Base-by-base conservation (phyloP, 2,329 filamentous ascomycete species). In the Colletotrichum sansevieriae region DNA sequence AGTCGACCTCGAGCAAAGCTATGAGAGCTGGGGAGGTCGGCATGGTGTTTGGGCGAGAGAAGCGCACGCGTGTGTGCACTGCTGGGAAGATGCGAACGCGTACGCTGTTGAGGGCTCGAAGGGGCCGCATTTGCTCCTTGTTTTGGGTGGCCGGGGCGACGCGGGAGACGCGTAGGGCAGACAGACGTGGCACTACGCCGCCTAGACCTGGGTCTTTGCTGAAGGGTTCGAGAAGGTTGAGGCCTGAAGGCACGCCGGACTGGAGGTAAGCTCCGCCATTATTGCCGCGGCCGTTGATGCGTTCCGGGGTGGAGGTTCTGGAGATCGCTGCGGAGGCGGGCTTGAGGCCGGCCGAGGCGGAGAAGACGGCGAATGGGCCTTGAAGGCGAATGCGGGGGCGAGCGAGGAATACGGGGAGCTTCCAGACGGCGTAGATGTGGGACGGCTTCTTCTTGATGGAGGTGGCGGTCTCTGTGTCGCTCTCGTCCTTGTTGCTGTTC, bases 151-250 rank as follows among this genome's bases (percentile, higher is more conserved):
- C 84, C 5, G 92, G 92, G 7, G 90, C 88, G 4, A 95, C 91
- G 70, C 91, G 88, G 47, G 91, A 93, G 39, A 95, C 91, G 55
- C 92, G 85, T 69, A 92, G 83, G 5, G 92, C 91, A 10, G 92
- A 94, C 2, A 96, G 83, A 35, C 88, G 87, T 54, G 92, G 91
- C 72, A 85, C 84, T 29, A 88, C 81, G 41, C 90, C 88, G 15
- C 81, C 82, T 18, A 94, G 82, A 29, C 85, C 85, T 22, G 89
- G 87, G 75, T 94, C 92, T 70, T 83, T 83, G 60, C 86, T 84
- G 70, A 95, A 92, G 3, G 92, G 87, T 75, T 92, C 90, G 13
- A 96, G 86, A n/a, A 95, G 83, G 76, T 95, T 96, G 71, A 93
- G 83, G 2, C 91, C 90, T 7, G 90, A 86, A 0, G 92, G 90